Evolutionary conservation across 306 rosid genomes (phyloP), one percentile per base, ranked within the genome.

Genomic region (Ziziphus jujuba): DNA sequence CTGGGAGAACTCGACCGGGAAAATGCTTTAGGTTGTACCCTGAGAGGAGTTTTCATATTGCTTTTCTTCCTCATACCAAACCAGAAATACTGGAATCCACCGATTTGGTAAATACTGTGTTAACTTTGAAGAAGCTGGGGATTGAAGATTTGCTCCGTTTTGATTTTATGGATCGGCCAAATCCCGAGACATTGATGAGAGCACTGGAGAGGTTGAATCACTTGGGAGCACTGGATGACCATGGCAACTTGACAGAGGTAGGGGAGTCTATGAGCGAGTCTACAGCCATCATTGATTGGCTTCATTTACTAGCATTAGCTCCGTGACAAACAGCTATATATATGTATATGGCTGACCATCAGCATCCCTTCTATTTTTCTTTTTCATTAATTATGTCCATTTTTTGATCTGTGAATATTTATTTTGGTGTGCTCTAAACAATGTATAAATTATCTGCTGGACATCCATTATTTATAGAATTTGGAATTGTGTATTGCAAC

Each of bases 151-250:
- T 87, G 34, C 90, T 84, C 65, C 93, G 84, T 80, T 84, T 87
- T 78, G 90, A 87, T 79, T 87, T 87, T 73, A 87, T 84, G 90
- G 95, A 87, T 59, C 90, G 90, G 45, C 93, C 93, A 72, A 90
- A 89, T 31, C 90, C 93, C 0, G 93, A 87, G 85, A 87, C 93
- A 48, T 84, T 87, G 77, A 87, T 87, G 90, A 90, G 90, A 1
- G 93, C 93, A 9, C 72, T 87, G 54, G 93, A 87, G 74, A 86
- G 84, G 62, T 82, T 87, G 79, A 87, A 84, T 80, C 84, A 87
- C 79, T 82, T 87, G 86, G 88, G 93, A 67, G 93, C 93, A 19
- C 70, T 84, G 64, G 93, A 87, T 66, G 93, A 87, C 71, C 90
- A 87, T 0, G 93, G 93, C 53, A 87, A 84, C 79, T 44, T 87